A percentile compares a stretch with the other conserved stretches of the same genome.
phyloP scores from a whole-genome alignment of 129 eudicot genomes.

The Centella asiatica region DNA sequence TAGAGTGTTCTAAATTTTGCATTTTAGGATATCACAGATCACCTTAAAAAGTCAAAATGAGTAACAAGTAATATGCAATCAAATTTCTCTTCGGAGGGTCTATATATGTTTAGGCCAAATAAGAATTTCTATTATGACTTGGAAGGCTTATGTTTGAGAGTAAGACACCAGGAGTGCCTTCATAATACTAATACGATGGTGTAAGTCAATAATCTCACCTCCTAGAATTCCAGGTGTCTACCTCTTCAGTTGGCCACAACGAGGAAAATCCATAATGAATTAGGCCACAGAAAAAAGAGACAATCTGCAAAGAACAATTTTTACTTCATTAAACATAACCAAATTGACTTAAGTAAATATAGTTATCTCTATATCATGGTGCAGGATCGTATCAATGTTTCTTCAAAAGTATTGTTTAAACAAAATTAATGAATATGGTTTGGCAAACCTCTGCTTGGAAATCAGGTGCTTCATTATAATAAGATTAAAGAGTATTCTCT shows the following conservation, averaged over 20 bases:
- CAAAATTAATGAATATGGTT: neutral
- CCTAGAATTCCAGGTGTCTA: constrained; percentile 43
- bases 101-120: neutral
- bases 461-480: neutral
- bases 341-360: neutral
- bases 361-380: neutral
- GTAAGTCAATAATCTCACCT: constrained; percentile 36
- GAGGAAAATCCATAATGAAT: constrained; percentile 56
- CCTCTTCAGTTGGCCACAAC: constrained; percentile 35
- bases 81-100: too few species aligned
- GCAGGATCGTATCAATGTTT: neutral
- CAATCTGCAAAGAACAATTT: constrained; percentile 41
- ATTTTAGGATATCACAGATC: too few species aligned
- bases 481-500: neutral
- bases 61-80: too few species aligned
- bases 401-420: neutral
- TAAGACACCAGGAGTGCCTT: neutral
- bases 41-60: too few species aligned
- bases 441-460: neutral
- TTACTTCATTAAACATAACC: neutral
- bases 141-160: neutral
- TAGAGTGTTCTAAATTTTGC: too few species aligned
- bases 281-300: constrained; percentile 70
- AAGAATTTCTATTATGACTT: neutral
- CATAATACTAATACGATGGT: neutral